These are phyloP conservation scores for Triticum aestivum DNA, from an alignment of 176 grass and related monocot genomes.

Conservation along the genomic window IWGSC_CS_RefSeq_v2.1 NC_057807.1:476827092-476827591, in stretches of 20 bases:
- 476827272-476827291: background rate
- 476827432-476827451: too few relatives aligned
- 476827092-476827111: slow-evolving; percentile 80
- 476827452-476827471: too few relatives aligned
- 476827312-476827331: background rate
- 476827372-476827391: background rate
- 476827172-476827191: slow-evolving; percentile 91
- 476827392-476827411: too few relatives aligned
- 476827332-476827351: background rate
- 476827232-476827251: slow-evolving; percentile 71
- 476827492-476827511: too few relatives aligned
- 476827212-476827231: slow-evolving; percentile 92
- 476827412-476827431: too few relatives aligned
- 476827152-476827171: slow-evolving; percentile 75
- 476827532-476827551: too few relatives aligned
- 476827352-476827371: background rate
- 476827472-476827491: too few relatives aligned
- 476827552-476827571: too few relatives aligned
- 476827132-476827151: slow-evolving; percentile 96
- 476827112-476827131: slow-evolving; percentile 82
- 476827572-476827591: too few relatives aligned
- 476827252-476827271: background rate
- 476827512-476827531: too few relatives aligned
- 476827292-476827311: background rate
- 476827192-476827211: slow-evolving; percentile 98